phyloP scores from a whole-genome alignment of 768 basidiomycete genomes.

The Psilocybe tampanensis region DNA sequence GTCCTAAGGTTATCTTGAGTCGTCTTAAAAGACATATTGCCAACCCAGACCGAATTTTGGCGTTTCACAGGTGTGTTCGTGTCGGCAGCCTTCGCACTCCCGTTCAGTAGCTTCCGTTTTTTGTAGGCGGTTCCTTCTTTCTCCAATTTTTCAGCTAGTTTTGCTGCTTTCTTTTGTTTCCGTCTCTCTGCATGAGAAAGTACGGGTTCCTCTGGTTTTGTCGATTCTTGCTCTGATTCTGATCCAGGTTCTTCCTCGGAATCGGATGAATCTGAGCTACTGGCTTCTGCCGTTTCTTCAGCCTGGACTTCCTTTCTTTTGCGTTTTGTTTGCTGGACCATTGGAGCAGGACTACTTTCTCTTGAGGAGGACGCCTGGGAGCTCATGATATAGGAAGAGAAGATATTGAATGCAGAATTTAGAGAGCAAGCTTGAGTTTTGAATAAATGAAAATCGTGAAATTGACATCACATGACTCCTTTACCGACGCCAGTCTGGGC shows the following conservation, averaged over 20 bases:
- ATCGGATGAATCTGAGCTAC: constrained; percentile 15
- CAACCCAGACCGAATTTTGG: constrained; percentile 93
- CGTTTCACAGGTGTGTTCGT: constrained; percentile 45
- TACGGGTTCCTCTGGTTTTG: constrained; percentile 43
- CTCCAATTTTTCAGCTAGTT: constrained; percentile 29
- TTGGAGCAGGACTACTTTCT: constrained; percentile 31
- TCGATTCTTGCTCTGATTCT: constrained; percentile 9
- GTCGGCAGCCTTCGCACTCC: constrained; percentile 29
- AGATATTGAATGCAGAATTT: no score
- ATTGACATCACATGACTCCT: no score
- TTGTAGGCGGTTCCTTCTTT: constrained; percentile 33
- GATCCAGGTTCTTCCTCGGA: constrained; percentile 16
- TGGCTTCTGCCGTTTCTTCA: not conserved
- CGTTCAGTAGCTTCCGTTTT: constrained; percentile 50
- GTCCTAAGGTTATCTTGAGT: constrained; percentile 66
- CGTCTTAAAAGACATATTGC: constrained; percentile 92
- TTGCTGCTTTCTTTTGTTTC: constrained; percentile 54
- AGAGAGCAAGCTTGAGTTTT: no score
- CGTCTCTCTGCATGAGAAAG: constrained; percentile 79
- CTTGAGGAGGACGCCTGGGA: constrained; percentile 32
- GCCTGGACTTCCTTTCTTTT: constrained; percentile 25
- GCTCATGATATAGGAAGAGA: constrained; percentile 9
- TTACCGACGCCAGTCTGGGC: no score
- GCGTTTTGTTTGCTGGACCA: constrained; percentile 27
- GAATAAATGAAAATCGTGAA: not conserved